Base-by-base conservation (phyloP, 768 basidiomycete genomes). In the Cystofilobasidium bisporidii region DNA sequence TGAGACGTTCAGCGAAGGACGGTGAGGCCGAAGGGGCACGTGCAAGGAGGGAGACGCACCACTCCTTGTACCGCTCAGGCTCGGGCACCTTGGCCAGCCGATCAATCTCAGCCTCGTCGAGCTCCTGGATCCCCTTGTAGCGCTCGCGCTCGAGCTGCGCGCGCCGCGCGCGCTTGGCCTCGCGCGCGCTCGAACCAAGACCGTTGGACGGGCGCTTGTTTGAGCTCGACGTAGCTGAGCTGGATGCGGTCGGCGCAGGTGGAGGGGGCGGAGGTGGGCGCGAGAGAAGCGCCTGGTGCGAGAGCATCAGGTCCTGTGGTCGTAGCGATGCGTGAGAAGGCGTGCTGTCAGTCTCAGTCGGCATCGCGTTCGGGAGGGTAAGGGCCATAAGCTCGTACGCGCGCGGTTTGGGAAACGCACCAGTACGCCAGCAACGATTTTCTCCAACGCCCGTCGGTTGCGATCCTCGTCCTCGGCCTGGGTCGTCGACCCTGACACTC, bases 51-150 rank as follows among this genome's bases (percentile, higher is more conserved):
- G 22, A 2, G 28, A 56, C 53, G 26, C 30, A 56, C 53, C 53
- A 56, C 28, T 28, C 28, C 53, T 56, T 56, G 53, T 56, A 56
- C 3, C 53, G 53, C 28, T 56, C 53, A 3, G 53, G 53, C 53
- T 56, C 53, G 28, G 53, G 53, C 28, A 30, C 30, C 30, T 32
- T 56, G 5, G 53, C 53, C 14, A 56, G 53, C 28, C 15, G 26
- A 30, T 56, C 53, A 28, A 56, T 15, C 53, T 56, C 53, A 3
- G 6, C 53, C 12, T 56, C 53, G 18, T 4, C 18, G 28, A 56
- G 17, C 53, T 56, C 53, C 2, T 5, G 26, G 53, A 56, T 56
- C 28, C 53, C 53, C 53, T 56, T 56, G 28, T 24, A 28, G 24
- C 50, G 50, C 50, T 53, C 50, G 11, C 20, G 9, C 50, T 53